Evolutionary conservation across 108 stramenopile species (phyloP).

Genomic region (Chaetoceros muelleri): DNA sequence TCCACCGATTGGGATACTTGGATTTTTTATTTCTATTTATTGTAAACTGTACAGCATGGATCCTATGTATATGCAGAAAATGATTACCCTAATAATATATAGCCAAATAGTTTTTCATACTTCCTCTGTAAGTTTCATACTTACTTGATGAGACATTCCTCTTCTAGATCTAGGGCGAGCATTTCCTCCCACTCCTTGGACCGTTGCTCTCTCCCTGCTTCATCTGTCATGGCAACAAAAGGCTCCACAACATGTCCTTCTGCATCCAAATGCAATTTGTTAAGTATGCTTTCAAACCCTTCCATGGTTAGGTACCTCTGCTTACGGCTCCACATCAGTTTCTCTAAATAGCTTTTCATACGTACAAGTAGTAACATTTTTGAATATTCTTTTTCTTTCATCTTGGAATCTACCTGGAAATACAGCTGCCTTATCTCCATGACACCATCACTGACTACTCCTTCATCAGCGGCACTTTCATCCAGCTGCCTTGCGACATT

Average conservation of each 20-base stretch:
- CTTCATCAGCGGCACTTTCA: constrained; percentile 16
- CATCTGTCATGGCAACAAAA: constrained; percentile 50
- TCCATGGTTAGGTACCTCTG: constrained; percentile 47
- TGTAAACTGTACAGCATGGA: no score
- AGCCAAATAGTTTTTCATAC: no score
- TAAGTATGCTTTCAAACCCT: constrained; percentile 51
- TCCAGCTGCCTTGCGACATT: constrained; percentile 54
- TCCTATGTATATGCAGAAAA: no score
- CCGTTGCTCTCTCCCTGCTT: constrained; percentile 50
- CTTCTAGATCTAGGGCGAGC: constrained; percentile 42
- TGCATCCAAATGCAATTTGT: constrained; percentile 65
- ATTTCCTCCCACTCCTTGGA: constrained; percentile 46
- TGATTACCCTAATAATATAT: no score
- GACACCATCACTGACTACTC: constrained; percentile 25
- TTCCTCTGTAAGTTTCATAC: no score
- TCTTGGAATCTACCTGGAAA: constrained; percentile 58
- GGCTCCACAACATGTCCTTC: constrained; percentile 70
- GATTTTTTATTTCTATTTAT: no score
- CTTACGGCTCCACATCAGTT: constrained; percentile 36
- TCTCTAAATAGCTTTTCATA: constrained; percentile 63
- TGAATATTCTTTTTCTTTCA: constrained; percentile 52
- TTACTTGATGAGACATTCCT: constrained; percentile 24
- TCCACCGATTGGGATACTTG: no score
- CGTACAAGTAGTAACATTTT: constrained; percentile 66
- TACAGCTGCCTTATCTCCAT: constrained; percentile 67